phyloP scores from a whole-genome alignment of 2,329 filamentous ascomycete species.

The Colletotrichum sp. region DNA sequence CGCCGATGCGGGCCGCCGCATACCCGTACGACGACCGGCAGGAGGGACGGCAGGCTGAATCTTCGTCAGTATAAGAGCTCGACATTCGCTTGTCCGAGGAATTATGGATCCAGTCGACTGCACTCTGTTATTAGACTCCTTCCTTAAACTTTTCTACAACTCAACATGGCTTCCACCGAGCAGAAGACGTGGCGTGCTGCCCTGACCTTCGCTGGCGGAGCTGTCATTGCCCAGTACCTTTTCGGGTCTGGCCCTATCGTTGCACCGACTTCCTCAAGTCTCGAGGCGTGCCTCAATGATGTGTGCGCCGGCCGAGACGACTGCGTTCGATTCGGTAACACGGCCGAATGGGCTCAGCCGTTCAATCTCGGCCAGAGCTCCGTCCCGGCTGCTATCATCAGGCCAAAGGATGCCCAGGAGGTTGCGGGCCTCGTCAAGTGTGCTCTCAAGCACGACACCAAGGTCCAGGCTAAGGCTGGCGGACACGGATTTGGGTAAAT shows the following conservation, averaged over 20 bases:
- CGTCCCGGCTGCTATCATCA: conserved; percentile 60
- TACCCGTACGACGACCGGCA: neutral
- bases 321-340: conserved; percentile 47
- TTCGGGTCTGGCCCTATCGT: neutral
- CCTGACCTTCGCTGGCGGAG: neutral
- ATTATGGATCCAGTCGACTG: neutral
- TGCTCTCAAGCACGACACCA: conserved; percentile 50
- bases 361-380: conserved; percentile 57
- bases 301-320: conserved; percentile 47
- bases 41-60: neutral
- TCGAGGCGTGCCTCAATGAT: conserved; percentile 48
- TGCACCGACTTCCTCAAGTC: neutral
- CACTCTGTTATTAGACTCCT: neutral
- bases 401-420: conserved; percentile 56
- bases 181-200: neutral
- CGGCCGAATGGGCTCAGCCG: conserved; percentile 48
- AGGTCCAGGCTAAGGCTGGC: conserved; percentile 66
- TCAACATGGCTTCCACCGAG: neutral
- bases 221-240: neutral
- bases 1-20: neutral
- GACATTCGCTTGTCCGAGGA: neutral
- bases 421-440: conserved; percentile 63
- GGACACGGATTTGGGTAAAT: conserved; percentile 66
- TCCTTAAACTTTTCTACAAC: neutral
- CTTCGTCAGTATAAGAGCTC: neutral